Percentiles rank a stretch among this genome's conserved stretches.
phyloP scores from a whole-genome alignment of 345 rosid genomes.

The Acer negundo region DNA sequence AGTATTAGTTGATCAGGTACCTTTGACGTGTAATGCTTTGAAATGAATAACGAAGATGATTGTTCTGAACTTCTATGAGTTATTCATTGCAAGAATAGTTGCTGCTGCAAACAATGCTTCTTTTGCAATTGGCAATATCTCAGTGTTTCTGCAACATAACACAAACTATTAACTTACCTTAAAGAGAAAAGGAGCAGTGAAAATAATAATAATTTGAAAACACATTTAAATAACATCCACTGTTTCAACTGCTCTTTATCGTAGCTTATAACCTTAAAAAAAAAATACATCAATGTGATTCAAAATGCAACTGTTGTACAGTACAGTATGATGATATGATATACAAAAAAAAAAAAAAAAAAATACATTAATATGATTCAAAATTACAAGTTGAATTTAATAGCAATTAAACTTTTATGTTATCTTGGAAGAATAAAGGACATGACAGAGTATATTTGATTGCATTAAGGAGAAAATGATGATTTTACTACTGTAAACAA shows the following conservation, averaged over 20 bases:
- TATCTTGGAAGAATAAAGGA: neutral
- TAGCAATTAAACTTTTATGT: neutral
- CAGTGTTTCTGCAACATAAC: conserved; percentile 57
- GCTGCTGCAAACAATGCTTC: conserved; percentile 81
- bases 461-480: neutral
- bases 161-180: neutral
- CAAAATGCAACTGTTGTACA: no score
- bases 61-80: conserved; percentile 24
- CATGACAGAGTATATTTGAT: neutral
- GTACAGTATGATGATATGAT: no score
- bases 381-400: neutral
- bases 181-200: neutral
- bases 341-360: no score
- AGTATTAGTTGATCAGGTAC: neutral
- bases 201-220: neutral
- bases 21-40: neutral
- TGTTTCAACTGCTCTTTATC: neutral
- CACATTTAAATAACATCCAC: neutral
- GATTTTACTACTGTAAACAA: neutral
- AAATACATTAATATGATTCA: neutral
- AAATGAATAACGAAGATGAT: neutral
- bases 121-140: conserved; percentile 65
- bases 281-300: neutral
- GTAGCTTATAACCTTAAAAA: neutral
- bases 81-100: conserved; percentile 39